Base-by-base conservation (phyloP, 768 basidiomycete species). In the Xerocomellus chrysenteron region DNA sequence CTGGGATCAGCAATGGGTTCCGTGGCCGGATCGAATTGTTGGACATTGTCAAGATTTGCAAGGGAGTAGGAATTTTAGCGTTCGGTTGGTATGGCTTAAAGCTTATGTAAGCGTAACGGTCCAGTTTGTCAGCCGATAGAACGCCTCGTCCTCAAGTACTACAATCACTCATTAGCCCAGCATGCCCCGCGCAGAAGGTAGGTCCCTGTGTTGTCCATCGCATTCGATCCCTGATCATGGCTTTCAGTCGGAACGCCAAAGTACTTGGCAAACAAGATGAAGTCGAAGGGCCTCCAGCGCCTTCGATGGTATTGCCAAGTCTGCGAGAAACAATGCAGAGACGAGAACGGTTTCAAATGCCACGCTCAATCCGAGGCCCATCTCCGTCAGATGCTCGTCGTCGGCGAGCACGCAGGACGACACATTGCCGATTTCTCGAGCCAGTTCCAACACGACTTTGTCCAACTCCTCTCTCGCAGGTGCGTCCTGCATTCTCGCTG, bases 311-410 rank as follows among this genome's bases (percentile, higher is more conserved):
- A 92, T 75, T 98, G 96, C 68, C 96, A 99, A 80, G 92, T 98
- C 62, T 98, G 97, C 83, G 78, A 98, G 81, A 99, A 99, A 72
- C 96, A 98, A 74, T 98, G 96, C 73, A 80, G 95, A 70, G 92
- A 98, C 73, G 97, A 98, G 78, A 99, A 99, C 73, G 97, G 95
- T 17, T 99, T 98, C 84, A 97, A 97, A 75, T 95, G 93, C 72
- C 94, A 98, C 71, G 82, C 86, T 16, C 82, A 83, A 52, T 92
- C 91, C 32, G 94, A 96, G 72, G 80, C 87, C 1, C 97, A 99
- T 75, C 77, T 98, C 36, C 85, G 97, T 3, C 94, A 98, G 72
- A 98, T 99, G 94, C 83, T 99, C 61, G 87, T 96, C 44, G 93
- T 98, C 48, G 97, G 96, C 39, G 94, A 98, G 74, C 79, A 92